These are phyloP conservation scores for Backusella westeae DNA, from an alignment of 192 early-diverging fungal genomes.

Conservation along the genomic window DNA sequence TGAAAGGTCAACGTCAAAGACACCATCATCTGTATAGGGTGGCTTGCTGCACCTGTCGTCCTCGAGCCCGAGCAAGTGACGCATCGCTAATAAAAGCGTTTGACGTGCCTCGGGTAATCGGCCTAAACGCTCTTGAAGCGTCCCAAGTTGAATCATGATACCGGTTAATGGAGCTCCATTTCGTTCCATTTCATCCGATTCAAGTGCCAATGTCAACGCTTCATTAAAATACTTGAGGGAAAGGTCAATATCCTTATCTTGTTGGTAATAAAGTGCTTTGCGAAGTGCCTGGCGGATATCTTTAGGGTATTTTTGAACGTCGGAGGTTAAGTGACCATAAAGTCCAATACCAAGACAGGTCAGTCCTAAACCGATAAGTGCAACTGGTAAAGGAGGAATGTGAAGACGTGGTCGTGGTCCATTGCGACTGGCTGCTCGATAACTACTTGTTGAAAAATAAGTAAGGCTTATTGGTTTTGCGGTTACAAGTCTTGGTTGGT, in stretches of 20 bases:
- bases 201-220: slow-evolving; percentile 44
- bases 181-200: slow-evolving; percentile 39
- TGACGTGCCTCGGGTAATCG: slow-evolving; percentile 44
- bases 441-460: neutral
- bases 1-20: slow-evolving; percentile 6
- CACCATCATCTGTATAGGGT: slow-evolving; percentile 1
- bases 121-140: slow-evolving; percentile 44
- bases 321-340: slow-evolving; percentile 50
- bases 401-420: slow-evolving; percentile 7
- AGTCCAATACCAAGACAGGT: slow-evolving; percentile 40
- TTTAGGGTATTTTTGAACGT: slow-evolving; percentile 52
- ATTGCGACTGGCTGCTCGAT: neutral
- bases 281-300: slow-evolving; percentile 47
- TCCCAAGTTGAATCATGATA: slow-evolving; percentile 57
- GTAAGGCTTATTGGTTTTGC: neutral
- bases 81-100: slow-evolving; percentile 29
- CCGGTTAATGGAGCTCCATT: slow-evolving; percentile 51
- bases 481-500: neutral
- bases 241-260: slow-evolving; percentile 43
- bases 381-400: slow-evolving; percentile 38
- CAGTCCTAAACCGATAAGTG: slow-evolving; percentile 37
- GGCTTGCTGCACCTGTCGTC: slow-evolving; percentile 6
- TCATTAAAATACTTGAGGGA: slow-evolving; percentile 45
- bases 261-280: slow-evolving; percentile 55
- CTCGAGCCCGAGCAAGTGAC: slow-evolving; percentile 20